A percentile compares a stretch with the other conserved stretches of the same genome.
Conservation (phyloP, 2,329 filamentous ascomycete species). For the Leptographium wingfieldii region DNA sequence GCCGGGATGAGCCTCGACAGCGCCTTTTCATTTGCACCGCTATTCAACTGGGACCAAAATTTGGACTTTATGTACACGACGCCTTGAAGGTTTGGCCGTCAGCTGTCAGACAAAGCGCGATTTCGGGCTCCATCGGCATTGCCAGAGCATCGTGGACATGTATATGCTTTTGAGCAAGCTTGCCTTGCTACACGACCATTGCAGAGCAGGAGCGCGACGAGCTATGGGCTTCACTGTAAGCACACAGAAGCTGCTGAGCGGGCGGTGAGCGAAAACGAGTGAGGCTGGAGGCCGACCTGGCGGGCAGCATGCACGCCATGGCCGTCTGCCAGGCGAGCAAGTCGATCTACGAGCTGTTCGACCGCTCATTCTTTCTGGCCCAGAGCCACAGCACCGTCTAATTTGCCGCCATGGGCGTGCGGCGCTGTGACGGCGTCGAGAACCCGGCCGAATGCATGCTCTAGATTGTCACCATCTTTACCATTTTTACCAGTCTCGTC, state of each 20-base stretch:
- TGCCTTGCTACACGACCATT: conserved; percentile 8
- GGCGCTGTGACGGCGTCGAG: conserved; percentile 49
- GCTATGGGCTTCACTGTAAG: conserved; percentile 21
- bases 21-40: conserved; percentile 6
- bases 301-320: conserved; percentile 50
- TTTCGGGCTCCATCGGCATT: no score
- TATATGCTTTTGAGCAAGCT: no score
- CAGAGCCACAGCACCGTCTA: conserved; percentile 68
- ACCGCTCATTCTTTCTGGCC: conserved; percentile 64
- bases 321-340: conserved; percentile 62
- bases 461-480: conserved; percentile 54
- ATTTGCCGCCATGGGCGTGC: conserved; percentile 61
- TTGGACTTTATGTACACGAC: conserved; percentile 5
- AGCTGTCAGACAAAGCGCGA: not conserved
- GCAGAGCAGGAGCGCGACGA: conserved; percentile 3
- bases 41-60: conserved; percentile 8
- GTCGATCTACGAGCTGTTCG: conserved; percentile 48
- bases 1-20: conserved; percentile 2
- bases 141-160: no score
- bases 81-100: not conserved
- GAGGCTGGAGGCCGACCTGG: conserved; percentile 52
- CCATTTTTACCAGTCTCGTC: conserved; percentile 65
- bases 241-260: conserved; percentile 36
- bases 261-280: conserved; percentile 62
- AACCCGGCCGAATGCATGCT: conserved; percentile 81